Base-by-base conservation (phyloP, 257 asterid genomes). In the Anisodus acutangulus region DNA sequence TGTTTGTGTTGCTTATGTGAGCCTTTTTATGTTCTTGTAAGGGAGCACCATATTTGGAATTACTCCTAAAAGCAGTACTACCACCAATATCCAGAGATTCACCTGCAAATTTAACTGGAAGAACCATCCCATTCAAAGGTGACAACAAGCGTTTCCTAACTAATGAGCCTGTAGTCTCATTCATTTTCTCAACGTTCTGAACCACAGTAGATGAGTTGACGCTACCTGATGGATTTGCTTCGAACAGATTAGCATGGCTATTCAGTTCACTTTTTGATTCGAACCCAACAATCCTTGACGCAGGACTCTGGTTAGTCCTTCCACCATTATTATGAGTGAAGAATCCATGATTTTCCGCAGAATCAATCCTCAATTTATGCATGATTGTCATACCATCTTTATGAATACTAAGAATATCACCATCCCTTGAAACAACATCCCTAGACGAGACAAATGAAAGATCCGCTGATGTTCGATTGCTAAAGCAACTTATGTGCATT, bases 261-360 rank as follows among this genome's bases (percentile, higher is more conserved):
- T 39, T 78, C 17, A 80, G 15, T 43, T 80, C 90, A 76, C 43
- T 53, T 79, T 47, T 91, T 19, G 98, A 90, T 82, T 91, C 93
- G 78, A 95, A 95, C 15, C 98, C 98, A 81, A 95, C 95, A 83
- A 95, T 83, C 87, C 98, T 92, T 16, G 94, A 89, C 82, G 86
- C 93, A 37, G 98, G 98, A 66, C 90, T 84, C 84, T 90, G 96
- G 87, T 86, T 72, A 62, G 54, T 83, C 82, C 91, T 91, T 69
- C 89, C 94, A 82, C 88, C 90, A 84, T 90, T 84, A 82, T 45
- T 84, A 82, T 45, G 86, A 19, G 87, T 82, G 54, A 86, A 79
- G 86, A 86, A 86, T 59, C 83, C 76, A 74, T 83, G 88, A 83
- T 81, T 90, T 60, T 88, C 95, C 35, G 78, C 43, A 1, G 95